Evolutionary conservation across 1,284 basidiomycete genomes (phyloP), one percentile per base, ranked within the genome.

Genomic region (Pyrrhoderma lamaoense): DNA sequence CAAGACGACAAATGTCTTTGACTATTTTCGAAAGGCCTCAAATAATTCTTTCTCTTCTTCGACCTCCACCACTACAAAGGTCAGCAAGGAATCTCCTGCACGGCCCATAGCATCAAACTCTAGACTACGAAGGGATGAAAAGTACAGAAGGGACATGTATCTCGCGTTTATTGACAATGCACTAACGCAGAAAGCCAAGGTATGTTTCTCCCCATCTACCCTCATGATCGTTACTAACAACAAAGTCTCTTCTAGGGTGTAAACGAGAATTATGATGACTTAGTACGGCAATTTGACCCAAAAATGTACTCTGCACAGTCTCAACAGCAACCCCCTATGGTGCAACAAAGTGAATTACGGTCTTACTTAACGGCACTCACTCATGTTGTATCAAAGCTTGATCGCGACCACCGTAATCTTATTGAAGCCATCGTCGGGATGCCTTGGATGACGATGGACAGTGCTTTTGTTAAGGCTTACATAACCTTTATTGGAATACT

Each of bases 371-470:
- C 77, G 21, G 83, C 87, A 0, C 74, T 90, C 23, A 83, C 85
- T 0, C 85, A 90, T 63, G 85, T 87, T 43, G 84, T 90, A 59
- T 84, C 89, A 56, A 76, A 89, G 58, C 67, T 97, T 50, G 83
- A 93, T 67, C 77, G 84, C 37, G 74, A 79, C 3, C 94, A 99
- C 63, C 71, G 81, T n/a, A 66, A 81, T 0, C 80, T 99, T 18
- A 85, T 98, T 31, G 83, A 94, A 55, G 91, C 92, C 25, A 84
- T 99, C 55, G 74, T 97, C 52, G 78, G 77, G 53, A 75, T 96
- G 60, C 92, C 93, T 4, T 99, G 96, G 96, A 86, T 89, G 4
- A 87, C 85, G 4, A 80, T 92, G 69, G 90, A 94, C 59, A 79
- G 78, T 42, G 70, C 74, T 18, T 90, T 94, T 59, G 92, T 93